Percentiles rank a stretch among this genome's conserved stretches.
Evolutionary conservation across 805 yeast species (phyloP).

Genomic region (Tetrapisispora namnaoensis): DNA sequence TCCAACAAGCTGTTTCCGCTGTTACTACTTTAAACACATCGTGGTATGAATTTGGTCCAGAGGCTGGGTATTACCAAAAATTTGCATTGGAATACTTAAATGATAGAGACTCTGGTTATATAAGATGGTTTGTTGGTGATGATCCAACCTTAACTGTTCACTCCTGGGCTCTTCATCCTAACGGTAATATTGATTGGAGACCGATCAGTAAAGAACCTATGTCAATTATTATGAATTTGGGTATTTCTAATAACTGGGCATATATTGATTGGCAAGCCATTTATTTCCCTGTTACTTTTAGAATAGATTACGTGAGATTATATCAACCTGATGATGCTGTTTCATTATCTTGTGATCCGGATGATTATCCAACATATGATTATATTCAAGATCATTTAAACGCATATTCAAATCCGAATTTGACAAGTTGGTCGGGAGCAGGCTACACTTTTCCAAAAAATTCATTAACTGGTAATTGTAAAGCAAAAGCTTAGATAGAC

Average conservation of each 20-base stretch:
- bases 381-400: conserved; percentile 62
- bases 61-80: conserved; percentile 48
- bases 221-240: conserved; percentile 80
- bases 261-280: conserved; percentile 83
- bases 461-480: conserved; percentile 42
- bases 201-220: conserved; percentile 82
- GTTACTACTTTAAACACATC: conserved; percentile 64
- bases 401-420: conserved; percentile 61
- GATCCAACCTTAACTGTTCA: conserved; percentile 65
- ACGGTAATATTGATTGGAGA: conserved; percentile 85
- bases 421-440: conserved; percentile 65
- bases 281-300: conserved; percentile 67
- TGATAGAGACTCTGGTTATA: conserved; percentile 61
- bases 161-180: conserved; percentile 72
- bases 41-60: conserved; percentile 69
- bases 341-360: conserved; percentile 77
- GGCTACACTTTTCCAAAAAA: conserved; percentile 67
- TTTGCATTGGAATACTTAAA: conserved; percentile 72
- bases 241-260: conserved; percentile 87
- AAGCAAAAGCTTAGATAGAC: neutral
- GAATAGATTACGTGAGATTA: conserved; percentile 79
- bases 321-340: conserved; percentile 68
- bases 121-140: conserved; percentile 80
- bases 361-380: conserved; percentile 72
- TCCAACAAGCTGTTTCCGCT: conserved; percentile 86